Conservation (phyloP, 345 rosid species). For the Fremontodendron californicum region DNA sequence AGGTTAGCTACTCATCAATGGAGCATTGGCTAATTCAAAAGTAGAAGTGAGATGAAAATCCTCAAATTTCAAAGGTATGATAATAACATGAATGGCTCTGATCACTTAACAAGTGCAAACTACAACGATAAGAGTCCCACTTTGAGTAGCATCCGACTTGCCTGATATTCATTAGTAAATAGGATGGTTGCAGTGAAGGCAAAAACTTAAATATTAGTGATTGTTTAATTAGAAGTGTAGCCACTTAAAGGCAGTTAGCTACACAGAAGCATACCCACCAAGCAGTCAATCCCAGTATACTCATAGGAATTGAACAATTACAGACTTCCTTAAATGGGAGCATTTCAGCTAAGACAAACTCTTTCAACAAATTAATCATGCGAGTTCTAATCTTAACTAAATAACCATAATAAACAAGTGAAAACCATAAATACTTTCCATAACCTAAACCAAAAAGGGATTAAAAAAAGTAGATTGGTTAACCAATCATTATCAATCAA, state of each 20-base stretch:
- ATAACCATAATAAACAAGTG: neutral
- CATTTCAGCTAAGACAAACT: constrained; percentile 3
- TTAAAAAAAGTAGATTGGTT: neutral
- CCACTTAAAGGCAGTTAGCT: neutral
- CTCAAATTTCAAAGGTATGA: neutral
- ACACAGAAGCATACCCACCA: neutral
- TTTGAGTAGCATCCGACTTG: neutral
- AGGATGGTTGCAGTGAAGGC: neutral
- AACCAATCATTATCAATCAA: neutral
- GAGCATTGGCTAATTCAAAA: neutral
- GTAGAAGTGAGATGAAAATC: neutral
- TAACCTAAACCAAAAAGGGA: neutral
- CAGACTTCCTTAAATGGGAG: neutral
- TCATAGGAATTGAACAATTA: neutral
- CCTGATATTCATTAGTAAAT: neutral
- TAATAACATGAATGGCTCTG: neutral
- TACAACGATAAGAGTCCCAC: neutral
- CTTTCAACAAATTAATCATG: neutral
- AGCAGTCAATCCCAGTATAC: neutral
- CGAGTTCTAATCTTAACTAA: neutral
- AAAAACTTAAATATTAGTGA: neutral
- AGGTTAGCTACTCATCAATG: no score
- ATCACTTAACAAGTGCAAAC: neutral
- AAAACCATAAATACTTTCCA: neutral
- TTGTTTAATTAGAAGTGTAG: neutral